Percentiles rank a stretch among this genome's conserved stretches.
Evolutionary conservation across 2,329 filamentous ascomycete genomes (phyloP).

Genomic region (Coniochaeta sp.): DNA sequence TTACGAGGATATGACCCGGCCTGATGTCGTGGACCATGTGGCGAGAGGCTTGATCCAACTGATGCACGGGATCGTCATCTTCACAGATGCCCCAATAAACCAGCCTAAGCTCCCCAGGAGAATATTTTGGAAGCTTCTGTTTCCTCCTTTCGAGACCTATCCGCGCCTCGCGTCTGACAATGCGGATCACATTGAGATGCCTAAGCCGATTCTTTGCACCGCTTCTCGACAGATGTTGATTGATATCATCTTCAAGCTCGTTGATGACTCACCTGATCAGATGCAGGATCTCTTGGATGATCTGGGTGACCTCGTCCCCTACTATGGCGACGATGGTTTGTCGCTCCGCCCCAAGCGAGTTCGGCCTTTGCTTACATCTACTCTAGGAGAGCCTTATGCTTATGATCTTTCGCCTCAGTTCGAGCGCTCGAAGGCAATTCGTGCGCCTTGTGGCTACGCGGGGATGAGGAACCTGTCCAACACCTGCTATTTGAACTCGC

Average conservation of each 20-base stretch:
- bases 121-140: conserved; percentile 59
- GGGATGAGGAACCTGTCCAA: conserved; percentile 89
- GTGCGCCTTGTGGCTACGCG: conserved; percentile 73
- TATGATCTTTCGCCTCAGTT: conserved; percentile 56
- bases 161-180: conserved; percentile 6
- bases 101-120: conserved; percentile 27
- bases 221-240: conserved; percentile 52
- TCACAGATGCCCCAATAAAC: conserved; percentile 6
- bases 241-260: conserved; percentile 49
- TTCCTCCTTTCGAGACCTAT: conserved; percentile 39
- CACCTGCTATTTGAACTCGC: conserved; percentile 94
- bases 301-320: conserved; percentile 41
- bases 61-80: conserved; percentile 20
- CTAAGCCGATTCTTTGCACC: conserved; percentile 34
- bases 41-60: conserved; percentile 27
- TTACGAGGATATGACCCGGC: conserved; percentile 29
- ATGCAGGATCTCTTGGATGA: conserved; percentile 43
- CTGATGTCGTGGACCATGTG: conserved; percentile 25
- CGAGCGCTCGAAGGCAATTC: conserved; percentile 60
- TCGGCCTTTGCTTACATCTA: conserved; percentile 14
- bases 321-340: conserved; percentile 32
- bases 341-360: conserved; percentile 5
- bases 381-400: conserved; percentile 38
- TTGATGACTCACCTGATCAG: conserved; percentile 41
- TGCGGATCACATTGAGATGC: not conserved